Base-by-base conservation (phyloP, 179 eudicot genomes). In the Actinidia polygama region DNA sequence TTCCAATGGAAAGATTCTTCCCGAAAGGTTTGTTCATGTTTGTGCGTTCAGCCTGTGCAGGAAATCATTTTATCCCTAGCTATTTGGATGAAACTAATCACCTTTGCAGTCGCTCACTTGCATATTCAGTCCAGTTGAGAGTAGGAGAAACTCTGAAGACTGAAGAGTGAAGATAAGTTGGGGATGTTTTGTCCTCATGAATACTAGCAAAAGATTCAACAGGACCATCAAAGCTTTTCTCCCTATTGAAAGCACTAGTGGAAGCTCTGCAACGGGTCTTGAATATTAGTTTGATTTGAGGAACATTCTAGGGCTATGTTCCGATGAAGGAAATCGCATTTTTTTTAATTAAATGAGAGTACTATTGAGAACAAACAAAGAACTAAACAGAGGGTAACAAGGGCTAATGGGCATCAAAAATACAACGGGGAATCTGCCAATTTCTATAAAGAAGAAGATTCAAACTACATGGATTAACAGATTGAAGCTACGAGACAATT, bases 21-120 rank as follows among this genome's bases (percentile, higher is more conserved):
- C 1, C 44, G 44, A 40, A 40, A 40, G 44, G 67, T 21, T 62
- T 26, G 7, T 62, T 21, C 67, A 21, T 54, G 77, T 73, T 40
- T 4, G 19, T 21, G 26, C 10, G 49, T n/a, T 72, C 12, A 0
- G 51, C 73, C 15, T 21, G 46, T 49, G 58, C 58, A 71, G 19
- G 19, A 24, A 30, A 23, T 74, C 78, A 74, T 53, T 44, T 73
- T 73, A 51, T n/a, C 44, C 66, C 24, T 61, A 61, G 66, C 23
- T 61, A 61, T 61, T 5, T 61, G 14, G 23, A 19, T 5, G 66
- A n/a, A 61, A 61, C 24, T 7, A 61, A 18, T 61, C 16, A 57
- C 18, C 24, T 64, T 64, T 64, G 36, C 14, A 12, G 69, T 64
- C 12, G 1, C 5, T 64, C 12, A 10, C 69, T 64, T 24, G 69